phyloP scores from a whole-genome alignment of 352 stramenopile species.

The Pythium scleroteichum region DNA sequence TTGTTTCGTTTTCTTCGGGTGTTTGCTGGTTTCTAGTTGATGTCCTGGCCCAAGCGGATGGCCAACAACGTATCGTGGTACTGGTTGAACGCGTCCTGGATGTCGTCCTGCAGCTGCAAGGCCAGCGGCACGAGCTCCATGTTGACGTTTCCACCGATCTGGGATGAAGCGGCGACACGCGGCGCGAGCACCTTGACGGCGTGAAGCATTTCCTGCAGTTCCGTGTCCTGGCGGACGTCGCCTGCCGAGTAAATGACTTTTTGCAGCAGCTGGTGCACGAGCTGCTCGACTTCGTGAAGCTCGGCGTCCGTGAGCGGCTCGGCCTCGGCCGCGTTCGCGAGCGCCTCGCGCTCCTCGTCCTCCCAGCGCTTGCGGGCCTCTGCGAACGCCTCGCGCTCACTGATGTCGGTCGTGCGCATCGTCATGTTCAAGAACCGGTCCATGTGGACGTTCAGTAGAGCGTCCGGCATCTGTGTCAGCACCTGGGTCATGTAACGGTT shows the following conservation, averaged over 20 bases:
- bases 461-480: constrained; percentile 89
- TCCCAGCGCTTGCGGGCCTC: constrained; percentile 88
- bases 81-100: constrained; percentile 90
- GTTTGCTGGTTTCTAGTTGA: constrained; percentile 21
- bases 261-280: constrained; percentile 85
- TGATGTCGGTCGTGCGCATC: constrained; percentile 85
- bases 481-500: constrained; percentile 92
- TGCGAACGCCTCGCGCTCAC: constrained; percentile 85
- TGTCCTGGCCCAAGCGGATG: constrained; percentile 79
- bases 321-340: constrained; percentile 82
- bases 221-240: constrained; percentile 86
- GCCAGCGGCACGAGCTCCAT: constrained; percentile 86
- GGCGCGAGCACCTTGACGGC: constrained; percentile 87
- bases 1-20: constrained; percentile 10
- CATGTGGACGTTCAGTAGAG: constrained; percentile 87
- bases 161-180: constrained; percentile 75
- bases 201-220: constrained; percentile 90
- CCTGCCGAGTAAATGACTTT: constrained; percentile 89
- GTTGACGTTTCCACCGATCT: constrained; percentile 88
- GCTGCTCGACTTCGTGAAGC: constrained; percentile 86
- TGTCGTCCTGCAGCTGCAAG: constrained; percentile 91
- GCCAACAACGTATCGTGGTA: constrained; percentile 90
- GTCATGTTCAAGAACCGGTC: constrained; percentile 90
- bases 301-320: constrained; percentile 87
- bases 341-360: constrained; percentile 84